A percentile compares a stretch with the other conserved stretches of the same genome.
Evolutionary conservation across 2,329 filamentous ascomycete species (phyloP).

Genomic region (Macrophomina pseudophaseolina): DNA sequence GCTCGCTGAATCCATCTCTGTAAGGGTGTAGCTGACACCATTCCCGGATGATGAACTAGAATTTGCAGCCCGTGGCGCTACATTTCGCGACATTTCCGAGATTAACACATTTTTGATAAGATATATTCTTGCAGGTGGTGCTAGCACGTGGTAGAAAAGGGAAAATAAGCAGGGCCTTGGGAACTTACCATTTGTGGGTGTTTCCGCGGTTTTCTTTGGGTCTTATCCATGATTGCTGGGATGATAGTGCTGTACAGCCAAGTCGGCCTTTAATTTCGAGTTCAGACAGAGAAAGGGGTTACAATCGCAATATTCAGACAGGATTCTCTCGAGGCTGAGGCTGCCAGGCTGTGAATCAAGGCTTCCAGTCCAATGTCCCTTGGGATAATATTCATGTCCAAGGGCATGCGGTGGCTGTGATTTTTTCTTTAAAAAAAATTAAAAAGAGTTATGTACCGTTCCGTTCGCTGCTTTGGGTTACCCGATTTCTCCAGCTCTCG

Average conservation of each 20-base stretch:
- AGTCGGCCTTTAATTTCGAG: background rate
- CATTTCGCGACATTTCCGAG: conserved; percentile 6
- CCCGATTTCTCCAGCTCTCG: too few species aligned
- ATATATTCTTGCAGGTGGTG: background rate
- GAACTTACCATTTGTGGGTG: conserved; percentile 1
- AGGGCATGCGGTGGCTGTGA: too few species aligned
- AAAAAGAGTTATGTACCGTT: too few species aligned
- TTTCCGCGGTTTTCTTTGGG: background rate
- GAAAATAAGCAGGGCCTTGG: background rate
- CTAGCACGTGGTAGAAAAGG: background rate
- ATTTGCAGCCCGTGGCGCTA: background rate
- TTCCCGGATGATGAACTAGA: conserved; percentile 9
- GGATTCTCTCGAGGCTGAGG: too few species aligned
- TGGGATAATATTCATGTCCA: too few species aligned
- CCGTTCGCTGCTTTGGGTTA: too few species aligned
- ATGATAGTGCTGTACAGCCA: too few species aligned
- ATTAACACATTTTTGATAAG: background rate
- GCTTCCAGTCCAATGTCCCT: too few species aligned
- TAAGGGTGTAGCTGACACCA: background rate
- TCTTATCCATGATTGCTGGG: background rate
- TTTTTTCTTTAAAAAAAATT: too few species aligned
- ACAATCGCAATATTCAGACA: too few species aligned
- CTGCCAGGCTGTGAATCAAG: too few species aligned
- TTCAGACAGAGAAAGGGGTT: too few species aligned
- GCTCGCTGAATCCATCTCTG: background rate